phyloP scores from a whole-genome alignment of 202 grass and related monocot genomes.

The Cymbopogon flexuosus region DNA sequence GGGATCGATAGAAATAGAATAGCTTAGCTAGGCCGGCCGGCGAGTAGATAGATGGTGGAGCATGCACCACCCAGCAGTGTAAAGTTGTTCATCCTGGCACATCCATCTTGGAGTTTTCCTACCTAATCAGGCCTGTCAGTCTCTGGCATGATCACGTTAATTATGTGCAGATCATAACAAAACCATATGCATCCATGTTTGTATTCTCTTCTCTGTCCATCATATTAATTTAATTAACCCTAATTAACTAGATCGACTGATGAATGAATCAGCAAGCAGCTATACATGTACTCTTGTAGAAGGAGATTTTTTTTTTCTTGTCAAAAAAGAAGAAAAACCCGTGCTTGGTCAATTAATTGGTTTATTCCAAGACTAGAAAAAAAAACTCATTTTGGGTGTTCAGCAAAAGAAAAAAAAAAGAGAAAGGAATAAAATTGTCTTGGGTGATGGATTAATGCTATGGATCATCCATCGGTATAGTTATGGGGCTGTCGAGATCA shows the following conservation, averaged over 20 bases:
- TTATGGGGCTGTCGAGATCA: conserved; percentile 9
- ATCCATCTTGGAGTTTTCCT: conserved; percentile 17
- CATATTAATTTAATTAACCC: not conserved
- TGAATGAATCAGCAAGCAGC: not conserved
- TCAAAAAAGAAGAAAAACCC: not conserved
- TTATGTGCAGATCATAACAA: conserved; percentile 13
- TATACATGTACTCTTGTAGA: not conserved
- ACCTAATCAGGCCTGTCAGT: conserved; percentile 8
- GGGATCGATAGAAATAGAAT: not conserved
- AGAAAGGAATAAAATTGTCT: not conserved
- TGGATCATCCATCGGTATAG: not conserved
- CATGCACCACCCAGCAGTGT: not conserved
- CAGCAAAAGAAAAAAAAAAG: no score
- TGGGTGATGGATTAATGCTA: not conserved
- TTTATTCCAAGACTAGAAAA: no score
- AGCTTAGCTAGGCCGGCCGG: not conserved
- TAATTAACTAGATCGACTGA: not conserved
- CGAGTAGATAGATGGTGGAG: not conserved
- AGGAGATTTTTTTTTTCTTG: not conserved
- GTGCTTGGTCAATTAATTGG: not conserved
- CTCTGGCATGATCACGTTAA: not conserved
- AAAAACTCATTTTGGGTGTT: no score
- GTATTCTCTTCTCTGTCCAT: not conserved
- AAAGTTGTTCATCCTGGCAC: not conserved
- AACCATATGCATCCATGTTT: not conserved